These are phyloP conservation scores for Apiospora marii DNA, from an alignment of 2,329 filamentous ascomycete species.

Conservation along the genomic window DNA sequence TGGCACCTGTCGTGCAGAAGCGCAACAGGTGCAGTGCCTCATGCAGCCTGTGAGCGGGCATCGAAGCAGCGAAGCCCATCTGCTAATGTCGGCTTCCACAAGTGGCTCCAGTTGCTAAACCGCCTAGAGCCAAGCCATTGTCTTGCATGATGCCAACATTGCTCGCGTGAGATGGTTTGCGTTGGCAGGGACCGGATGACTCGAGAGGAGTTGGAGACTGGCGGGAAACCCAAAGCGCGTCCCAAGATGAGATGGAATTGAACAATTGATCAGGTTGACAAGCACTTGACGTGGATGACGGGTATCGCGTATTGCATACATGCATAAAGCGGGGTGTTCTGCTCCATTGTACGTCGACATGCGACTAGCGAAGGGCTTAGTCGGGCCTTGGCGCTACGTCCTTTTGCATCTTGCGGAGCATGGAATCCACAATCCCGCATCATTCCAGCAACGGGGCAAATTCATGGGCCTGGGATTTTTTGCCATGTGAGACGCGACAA, in stretches of 20 bases:
- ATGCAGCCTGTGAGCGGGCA: neutral
- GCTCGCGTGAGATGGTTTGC: neutral
- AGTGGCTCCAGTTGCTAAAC: constrained; percentile 9
- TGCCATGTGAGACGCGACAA: constrained; percentile 20
- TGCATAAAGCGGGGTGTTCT: constrained; percentile 10
- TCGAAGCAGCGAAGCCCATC: neutral
- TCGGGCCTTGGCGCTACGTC: neutral
- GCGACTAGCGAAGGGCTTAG: neutral
- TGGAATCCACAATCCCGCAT: constrained; percentile 18
- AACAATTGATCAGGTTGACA: neutral
- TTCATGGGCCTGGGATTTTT: constrained; percentile 13
- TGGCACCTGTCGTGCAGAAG: neutral
- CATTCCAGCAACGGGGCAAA: constrained; percentile 20
- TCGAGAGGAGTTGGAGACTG: neutral
- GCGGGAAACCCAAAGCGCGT: constrained; percentile 12
- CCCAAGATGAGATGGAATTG: neutral
- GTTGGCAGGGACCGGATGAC: constrained; percentile 6
- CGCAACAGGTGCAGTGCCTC: neutral
- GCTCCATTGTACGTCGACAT: neutral
- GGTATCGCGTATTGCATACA: neutral
- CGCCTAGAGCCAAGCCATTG: neutral
- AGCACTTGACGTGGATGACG: neutral
- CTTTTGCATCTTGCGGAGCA: constrained; percentile 11
- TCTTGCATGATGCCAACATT: neutral
- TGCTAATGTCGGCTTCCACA: constrained; percentile 13